phyloP scores from a whole-genome alignment of 768 basidiomycete genomes.

The Trametes meyenii region DNA sequence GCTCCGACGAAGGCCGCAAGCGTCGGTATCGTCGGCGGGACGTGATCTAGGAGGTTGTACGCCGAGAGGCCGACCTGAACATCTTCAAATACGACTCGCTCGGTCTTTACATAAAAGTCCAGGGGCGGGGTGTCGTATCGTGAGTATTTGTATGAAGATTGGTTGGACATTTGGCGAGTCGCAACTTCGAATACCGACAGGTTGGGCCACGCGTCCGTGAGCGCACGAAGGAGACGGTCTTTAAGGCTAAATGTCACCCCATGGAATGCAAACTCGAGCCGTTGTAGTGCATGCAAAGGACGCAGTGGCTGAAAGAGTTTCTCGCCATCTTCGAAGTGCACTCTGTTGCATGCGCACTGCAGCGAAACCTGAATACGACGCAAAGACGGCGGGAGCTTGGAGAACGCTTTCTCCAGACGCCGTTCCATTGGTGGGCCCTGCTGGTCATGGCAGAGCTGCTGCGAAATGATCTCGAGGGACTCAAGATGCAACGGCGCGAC shows the following conservation, averaged over 20 bases:
- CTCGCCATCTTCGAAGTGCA: neutral
- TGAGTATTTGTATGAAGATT: neutral
- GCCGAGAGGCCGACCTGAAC: no score
- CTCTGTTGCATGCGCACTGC: neutral
- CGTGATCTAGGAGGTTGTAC: neutral
- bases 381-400: neutral
- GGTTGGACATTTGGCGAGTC: neutral
- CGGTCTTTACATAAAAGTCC: no score
- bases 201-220: neutral
- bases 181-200: neutral
- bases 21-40: slow-evolving; percentile 3
- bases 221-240: neutral
- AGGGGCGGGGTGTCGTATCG: neutral
- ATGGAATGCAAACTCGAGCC: neutral
- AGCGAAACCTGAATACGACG: neutral
- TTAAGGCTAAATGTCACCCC: neutral
- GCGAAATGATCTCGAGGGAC: neutral
- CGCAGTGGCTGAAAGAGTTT: neutral
- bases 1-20: slow-evolving; percentile 10
- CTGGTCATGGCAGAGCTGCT: neutral
- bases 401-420: neutral
- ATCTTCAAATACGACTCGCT: neutral
- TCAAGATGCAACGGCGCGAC: neutral
- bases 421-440: neutral
- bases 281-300: neutral